Evolutionary conservation across 305 asterid genomes (phyloP).

Genomic region (Fraxinus sp.): DNA sequence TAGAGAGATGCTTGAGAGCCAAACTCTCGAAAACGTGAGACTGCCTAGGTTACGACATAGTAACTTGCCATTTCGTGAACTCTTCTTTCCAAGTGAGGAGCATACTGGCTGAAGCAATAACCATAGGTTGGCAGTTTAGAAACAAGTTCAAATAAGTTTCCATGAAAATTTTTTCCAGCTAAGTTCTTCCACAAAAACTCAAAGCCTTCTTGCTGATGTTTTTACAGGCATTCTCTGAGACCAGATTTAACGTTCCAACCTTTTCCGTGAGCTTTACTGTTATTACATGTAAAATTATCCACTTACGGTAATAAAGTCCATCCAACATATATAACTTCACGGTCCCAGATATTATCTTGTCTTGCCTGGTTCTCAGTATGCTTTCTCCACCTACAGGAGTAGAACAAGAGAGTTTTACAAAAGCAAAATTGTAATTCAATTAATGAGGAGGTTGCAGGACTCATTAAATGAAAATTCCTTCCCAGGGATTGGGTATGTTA

Average conservation of each 20-base stretch:
- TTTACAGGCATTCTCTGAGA: constrained; percentile 42
- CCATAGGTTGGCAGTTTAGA: constrained; percentile 49
- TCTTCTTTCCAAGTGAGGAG: constrained; percentile 68
- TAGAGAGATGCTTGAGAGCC: constrained; percentile 3
- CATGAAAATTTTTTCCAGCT: constrained; percentile 54
- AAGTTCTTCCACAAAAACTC: constrained; percentile 69
- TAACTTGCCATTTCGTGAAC: constrained; percentile 55
- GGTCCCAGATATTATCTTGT: constrained; percentile 14
- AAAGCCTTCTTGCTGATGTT: constrained; percentile 68
- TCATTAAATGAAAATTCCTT: neutral
- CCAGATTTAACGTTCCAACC: constrained; percentile 61
- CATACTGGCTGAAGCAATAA: constrained; percentile 62
- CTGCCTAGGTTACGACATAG: constrained; percentile 56
- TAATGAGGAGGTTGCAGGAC: constrained; percentile 2
- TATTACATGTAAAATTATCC: constrained; percentile 6
- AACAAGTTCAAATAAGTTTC: constrained; percentile 48
- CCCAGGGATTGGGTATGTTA: neutral
- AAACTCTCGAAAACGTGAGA: constrained; percentile 25
- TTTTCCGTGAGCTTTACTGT: constrained; percentile 30
- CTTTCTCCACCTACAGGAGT: constrained; percentile 24
- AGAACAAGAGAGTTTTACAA: constrained; percentile 3
- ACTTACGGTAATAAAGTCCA: constrained; percentile 11
- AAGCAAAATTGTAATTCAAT: neutral
- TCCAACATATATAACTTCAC: constrained; percentile 24
- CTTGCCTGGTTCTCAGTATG: constrained; percentile 8